Evolutionary conservation across 495 filamentous ascomycete genomes (phyloP).

Genomic region (Letharia columbiana): DNA sequence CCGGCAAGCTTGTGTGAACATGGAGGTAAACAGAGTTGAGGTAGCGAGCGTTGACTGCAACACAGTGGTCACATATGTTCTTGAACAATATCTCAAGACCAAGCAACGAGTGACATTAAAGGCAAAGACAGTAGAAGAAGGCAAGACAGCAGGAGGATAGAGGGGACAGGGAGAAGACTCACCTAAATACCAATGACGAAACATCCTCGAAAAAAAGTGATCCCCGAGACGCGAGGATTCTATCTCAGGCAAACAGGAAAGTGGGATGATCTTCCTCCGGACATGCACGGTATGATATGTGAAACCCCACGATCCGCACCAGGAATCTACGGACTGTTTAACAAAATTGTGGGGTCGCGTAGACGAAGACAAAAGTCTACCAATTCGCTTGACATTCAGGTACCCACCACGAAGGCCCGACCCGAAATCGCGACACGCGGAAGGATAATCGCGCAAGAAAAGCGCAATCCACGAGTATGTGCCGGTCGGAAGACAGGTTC

Average conservation of each 20-base stretch:
- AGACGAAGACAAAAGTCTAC: rapidly evolving
- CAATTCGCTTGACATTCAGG: neutral
- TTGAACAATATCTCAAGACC: neutral
- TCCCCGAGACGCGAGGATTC: neutral
- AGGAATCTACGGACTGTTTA: neutral
- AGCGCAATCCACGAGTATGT: no score
- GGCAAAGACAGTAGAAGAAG: neutral
- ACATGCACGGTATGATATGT: neutral
- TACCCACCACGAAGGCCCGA: neutral
- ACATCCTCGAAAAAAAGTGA: neutral
- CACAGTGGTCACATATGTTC: neutral
- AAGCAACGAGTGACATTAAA: neutral
- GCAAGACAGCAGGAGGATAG: neutral
- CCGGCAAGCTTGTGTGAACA: neutral
- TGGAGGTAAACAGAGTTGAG: neutral
- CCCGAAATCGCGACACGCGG: neutral
- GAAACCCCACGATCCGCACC: neutral
- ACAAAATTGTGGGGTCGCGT: neutral
- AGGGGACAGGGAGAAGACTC: neutral
- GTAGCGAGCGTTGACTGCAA: neutral
- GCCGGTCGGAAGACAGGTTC: neutral
- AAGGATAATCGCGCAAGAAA: neutral
- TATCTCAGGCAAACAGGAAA: neutral
- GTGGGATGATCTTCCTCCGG: neutral
- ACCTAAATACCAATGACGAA: neutral